A percentile compares a stretch with the other conserved stretches of the same genome.
phyloP scores from a whole-genome alignment of 2,329 filamentous ascomycete species.

The Aspergillus sp. region DNA sequence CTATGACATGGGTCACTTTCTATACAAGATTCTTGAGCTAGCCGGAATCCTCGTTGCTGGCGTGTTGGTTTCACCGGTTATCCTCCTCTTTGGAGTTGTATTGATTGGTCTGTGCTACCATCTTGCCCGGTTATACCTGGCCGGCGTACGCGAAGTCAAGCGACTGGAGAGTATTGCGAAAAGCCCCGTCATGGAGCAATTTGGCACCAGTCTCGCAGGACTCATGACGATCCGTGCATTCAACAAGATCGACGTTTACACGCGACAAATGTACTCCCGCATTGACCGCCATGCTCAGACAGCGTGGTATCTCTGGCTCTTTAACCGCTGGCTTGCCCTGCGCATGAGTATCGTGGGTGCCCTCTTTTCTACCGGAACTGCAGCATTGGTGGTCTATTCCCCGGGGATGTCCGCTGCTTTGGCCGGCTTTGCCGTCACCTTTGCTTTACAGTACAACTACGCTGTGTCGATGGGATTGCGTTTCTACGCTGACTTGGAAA shows the following conservation, averaged over 20 bases:
- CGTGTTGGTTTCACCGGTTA: conserved; percentile 64
- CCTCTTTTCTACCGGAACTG: conserved; percentile 65
- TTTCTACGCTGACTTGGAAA: conserved; percentile 68
- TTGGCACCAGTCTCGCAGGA: conserved; percentile 68
- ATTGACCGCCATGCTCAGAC: conserved; percentile 67
- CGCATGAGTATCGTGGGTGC: conserved; percentile 72
- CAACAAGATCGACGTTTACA: conserved; percentile 64
- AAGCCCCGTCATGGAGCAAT: conserved; percentile 76
- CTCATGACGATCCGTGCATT: conserved; percentile 76
- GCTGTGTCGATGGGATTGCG: conserved; percentile 67
- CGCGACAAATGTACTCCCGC: conserved; percentile 65
- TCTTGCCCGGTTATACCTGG: conserved; percentile 62
- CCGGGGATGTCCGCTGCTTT: conserved; percentile 65
- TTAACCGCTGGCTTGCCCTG: conserved; percentile 75
- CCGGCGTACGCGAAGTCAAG: conserved; percentile 59
- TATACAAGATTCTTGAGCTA: conserved; percentile 61
- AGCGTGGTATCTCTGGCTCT: conserved; percentile 66
- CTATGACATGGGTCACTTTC: conserved; percentile 60
- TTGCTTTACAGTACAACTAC: conserved; percentile 69
- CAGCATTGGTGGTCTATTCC: conserved; percentile 62
- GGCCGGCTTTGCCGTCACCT: conserved; percentile 73
- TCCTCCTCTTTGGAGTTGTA: conserved; percentile 60
- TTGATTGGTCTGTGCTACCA: conserved; percentile 58
- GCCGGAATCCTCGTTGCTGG: conserved; percentile 65
- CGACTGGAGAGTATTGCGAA: conserved; percentile 73